phyloP scores from a whole-genome alignment of 345 rosid species.

The Eucalyptus grandis region DNA sequence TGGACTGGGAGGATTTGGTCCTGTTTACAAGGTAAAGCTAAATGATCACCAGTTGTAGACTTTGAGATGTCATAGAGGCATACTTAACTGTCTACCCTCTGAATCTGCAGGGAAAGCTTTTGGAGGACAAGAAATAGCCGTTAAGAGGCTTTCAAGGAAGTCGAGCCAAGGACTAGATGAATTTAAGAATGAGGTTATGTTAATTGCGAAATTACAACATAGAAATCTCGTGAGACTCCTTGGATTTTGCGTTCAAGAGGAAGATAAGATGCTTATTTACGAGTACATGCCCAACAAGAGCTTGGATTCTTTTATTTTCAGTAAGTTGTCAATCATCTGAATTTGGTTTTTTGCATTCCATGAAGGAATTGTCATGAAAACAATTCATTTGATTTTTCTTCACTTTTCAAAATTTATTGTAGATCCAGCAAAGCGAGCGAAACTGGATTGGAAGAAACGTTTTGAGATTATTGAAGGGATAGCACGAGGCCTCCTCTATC shows the following conservation, averaged over 20 bases:
- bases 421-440: neutral
- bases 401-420: neutral
- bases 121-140: conserved; percentile 40
- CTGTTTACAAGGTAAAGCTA: conserved; percentile 59
- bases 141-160: conserved; percentile 38
- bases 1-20: conserved; percentile 85
- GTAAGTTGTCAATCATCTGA: neutral
- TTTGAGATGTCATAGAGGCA: neutral
- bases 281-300: conserved; percentile 28
- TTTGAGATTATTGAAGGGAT: conserved; percentile 10
- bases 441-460: conserved; percentile 8
- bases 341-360: neutral
- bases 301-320: conserved; percentile 9
- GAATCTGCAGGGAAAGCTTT: conserved; percentile 26
- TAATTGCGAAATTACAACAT: conserved; percentile 57
- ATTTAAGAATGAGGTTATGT: conserved; percentile 44
- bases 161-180: conserved; percentile 59
- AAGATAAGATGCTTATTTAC: conserved; percentile 44
- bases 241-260: conserved; percentile 48
- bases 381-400: neutral
- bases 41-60: neutral
- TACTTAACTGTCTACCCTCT: neutral
- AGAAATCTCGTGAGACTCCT: conserved; percentile 48
- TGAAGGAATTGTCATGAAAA: neutral
- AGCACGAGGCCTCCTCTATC: conserved; percentile 21